These are phyloP conservation scores for Biscogniauxia sp. DNA, from an alignment of 2,329 filamentous ascomycete genomes.

Conservation along the genomic window DNA sequence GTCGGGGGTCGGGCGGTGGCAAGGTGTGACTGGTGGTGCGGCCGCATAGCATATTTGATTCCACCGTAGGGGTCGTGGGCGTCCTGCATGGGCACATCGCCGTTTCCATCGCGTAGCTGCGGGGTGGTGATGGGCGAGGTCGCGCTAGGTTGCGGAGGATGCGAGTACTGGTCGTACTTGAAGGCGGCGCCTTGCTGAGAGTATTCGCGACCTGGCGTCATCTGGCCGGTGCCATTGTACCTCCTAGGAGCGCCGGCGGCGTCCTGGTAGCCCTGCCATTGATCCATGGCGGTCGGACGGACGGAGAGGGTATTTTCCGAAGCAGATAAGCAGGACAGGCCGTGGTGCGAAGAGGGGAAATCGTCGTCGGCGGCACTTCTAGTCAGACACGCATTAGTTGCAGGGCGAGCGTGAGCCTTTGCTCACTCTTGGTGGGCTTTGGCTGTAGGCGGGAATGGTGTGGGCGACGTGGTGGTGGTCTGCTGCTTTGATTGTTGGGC, in stretches of 20 bases:
- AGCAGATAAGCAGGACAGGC: slow-evolving; percentile 15
- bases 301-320: slow-evolving; percentile 3
- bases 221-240: slow-evolving; percentile 43
- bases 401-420: slow-evolving; percentile 10
- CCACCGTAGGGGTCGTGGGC: slow-evolving; percentile 76
- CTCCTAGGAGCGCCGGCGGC: slow-evolving; percentile 61
- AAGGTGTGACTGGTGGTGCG: slow-evolving; percentile 73
- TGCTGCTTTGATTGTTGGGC: slow-evolving; percentile 17
- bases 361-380: slow-evolving; percentile 15
- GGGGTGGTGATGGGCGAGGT: slow-evolving; percentile 44
- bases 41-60: slow-evolving; percentile 81
- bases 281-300: slow-evolving; percentile 46
- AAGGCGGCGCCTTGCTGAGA: slow-evolving; percentile 46
- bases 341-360: slow-evolving; percentile 14
- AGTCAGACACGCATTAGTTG: slow-evolving; percentile 23
- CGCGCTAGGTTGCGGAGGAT: slow-evolving; percentile 35
- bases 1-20: slow-evolving; percentile 53
- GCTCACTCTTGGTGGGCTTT: slow-evolving; percentile 16
- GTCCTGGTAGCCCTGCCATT: slow-evolving; percentile 70
- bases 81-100: slow-evolving; percentile 85
- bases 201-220: slow-evolving; percentile 33
- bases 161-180: slow-evolving; percentile 64
- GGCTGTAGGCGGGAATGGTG: slow-evolving; percentile 13
- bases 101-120: slow-evolving; percentile 68
- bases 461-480: slow-evolving; percentile 17